Evolutionary conservation across 1,284 basidiomycete species (phyloP).

Genomic region (Boletellus deceptivus): DNA sequence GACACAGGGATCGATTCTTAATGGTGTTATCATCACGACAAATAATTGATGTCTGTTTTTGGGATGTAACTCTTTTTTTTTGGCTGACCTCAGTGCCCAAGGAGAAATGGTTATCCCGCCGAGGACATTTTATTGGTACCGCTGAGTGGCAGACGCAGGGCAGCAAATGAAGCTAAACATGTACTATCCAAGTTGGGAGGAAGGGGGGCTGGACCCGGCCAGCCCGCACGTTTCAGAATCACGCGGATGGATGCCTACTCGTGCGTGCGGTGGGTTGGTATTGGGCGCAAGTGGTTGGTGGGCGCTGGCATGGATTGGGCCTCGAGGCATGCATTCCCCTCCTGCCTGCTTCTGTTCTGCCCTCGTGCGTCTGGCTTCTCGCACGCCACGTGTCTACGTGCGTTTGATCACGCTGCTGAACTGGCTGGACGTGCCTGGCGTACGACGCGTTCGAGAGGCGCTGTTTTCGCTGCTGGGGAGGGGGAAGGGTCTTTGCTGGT

Average conservation of each 20-base stretch:
- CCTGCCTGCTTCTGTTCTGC: not conserved
- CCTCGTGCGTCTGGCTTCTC: no score
- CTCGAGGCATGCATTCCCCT: conserved; percentile 9
- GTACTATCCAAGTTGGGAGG: conserved; percentile 1
- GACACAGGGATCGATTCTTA: conserved; percentile 5
- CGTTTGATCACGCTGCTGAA: conserved; percentile 1
- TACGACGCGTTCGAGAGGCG: not conserved
- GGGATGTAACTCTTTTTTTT: no score
- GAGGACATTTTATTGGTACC: no score
- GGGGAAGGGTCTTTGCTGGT: no score
- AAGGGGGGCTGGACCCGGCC: no score
- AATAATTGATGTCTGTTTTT: conserved; percentile 3
- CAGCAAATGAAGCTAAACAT: conserved; percentile 7
- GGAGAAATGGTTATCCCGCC: no score
- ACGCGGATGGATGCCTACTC: conserved; percentile 10
- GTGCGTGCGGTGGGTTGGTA: not conserved
- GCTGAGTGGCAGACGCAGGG: not conserved
- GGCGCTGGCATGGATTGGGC: conserved; percentile 7
- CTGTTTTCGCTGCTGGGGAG: conserved; percentile 3
- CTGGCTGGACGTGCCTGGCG: not conserved
- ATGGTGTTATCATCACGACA: conserved; percentile 16
- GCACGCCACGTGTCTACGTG: no score
- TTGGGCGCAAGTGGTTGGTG: conserved; percentile 16
- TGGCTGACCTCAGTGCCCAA: no score
- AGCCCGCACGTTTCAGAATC: conserved; percentile 21